Conservation (phyloP, 108 stramenopile genomes). For the Fragilariopsis cylindrus region DNA sequence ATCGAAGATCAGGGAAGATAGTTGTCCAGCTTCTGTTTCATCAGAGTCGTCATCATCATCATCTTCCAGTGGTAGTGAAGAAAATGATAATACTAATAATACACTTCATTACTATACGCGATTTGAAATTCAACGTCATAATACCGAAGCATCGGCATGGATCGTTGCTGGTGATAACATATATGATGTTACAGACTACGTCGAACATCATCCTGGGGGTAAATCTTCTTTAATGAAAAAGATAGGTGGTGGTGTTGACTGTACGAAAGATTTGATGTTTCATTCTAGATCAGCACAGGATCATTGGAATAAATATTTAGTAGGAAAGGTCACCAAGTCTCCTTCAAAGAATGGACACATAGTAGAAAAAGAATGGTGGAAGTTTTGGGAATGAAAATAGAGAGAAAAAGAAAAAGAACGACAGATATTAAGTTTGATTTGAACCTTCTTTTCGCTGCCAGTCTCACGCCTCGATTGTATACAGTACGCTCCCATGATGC, state of each 20-base stretch:
- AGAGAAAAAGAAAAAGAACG: background rate
- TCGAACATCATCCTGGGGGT: conserved; percentile 77
- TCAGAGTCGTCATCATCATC: no score
- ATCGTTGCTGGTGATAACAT: conserved; percentile 70
- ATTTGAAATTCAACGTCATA: conserved; percentile 70
- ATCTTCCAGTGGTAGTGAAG: no score
- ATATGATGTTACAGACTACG: conserved; percentile 78
- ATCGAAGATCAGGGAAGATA: no score
- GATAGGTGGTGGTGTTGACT: conserved; percentile 66
- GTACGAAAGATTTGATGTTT: conserved; percentile 68
- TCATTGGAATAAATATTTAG: conserved; percentile 52
- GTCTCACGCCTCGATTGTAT: no score
- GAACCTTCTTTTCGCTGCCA: no score
- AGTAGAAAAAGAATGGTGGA: conserved; percentile 37
- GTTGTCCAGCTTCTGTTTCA: no score
- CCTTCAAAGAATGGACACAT: conserved; percentile 10
- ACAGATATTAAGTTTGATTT: no score
- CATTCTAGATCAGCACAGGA: conserved; percentile 58
- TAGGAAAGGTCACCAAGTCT: conserved; percentile 45
- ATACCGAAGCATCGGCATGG: conserved; percentile 69
- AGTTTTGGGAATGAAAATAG: conserved; percentile 29
- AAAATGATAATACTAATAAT: no score
- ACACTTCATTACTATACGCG: conserved; percentile 21
- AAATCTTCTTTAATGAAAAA: conserved; percentile 58
- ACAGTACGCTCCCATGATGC: no score